phyloP scores from a whole-genome alignment of 139 green algal species.

The Dunaliella primolecta region DNA sequence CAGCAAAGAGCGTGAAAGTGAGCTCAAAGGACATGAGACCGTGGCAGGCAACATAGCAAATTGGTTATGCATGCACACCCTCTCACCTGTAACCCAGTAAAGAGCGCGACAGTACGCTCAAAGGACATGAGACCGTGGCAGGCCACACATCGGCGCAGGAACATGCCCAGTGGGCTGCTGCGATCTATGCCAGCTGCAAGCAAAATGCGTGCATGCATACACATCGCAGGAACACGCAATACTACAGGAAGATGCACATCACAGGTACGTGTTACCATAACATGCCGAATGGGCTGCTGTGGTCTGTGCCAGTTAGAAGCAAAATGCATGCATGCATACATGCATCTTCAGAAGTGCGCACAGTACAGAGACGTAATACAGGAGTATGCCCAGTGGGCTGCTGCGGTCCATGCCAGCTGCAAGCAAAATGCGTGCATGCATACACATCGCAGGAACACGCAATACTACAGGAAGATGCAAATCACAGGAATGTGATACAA shows the following conservation, averaged over 20 bases:
- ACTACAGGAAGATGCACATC: too few relatives aligned
- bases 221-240: background rate
- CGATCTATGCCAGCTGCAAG: slow-evolving; percentile 30
- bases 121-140: slow-evolving; percentile 34
- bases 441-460: background rate
- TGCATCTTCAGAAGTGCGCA: too few relatives aligned
- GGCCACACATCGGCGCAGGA: slow-evolving; percentile 28
- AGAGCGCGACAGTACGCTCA: slow-evolving; percentile 27
- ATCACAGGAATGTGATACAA: too few relatives aligned
- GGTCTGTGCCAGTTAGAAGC: too few relatives aligned
- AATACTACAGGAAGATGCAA: too few relatives aligned
- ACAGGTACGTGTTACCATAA: too few relatives aligned
- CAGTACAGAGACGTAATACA: too few relatives aligned
- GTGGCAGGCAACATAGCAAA: slow-evolving; percentile 23
- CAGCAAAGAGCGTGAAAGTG: background rate
- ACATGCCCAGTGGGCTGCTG: slow-evolving; percentile 32
- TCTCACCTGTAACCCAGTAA: background rate
- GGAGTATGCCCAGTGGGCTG: slow-evolving; percentile 36
- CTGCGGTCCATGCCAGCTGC: slow-evolving; percentile 25
- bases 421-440: too few relatives aligned
- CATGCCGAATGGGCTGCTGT: too few relatives aligned
- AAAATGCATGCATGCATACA: too few relatives aligned
- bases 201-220: too few relatives aligned
- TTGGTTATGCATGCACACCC: too few relatives aligned
- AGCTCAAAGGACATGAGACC: slow-evolving; percentile 39